A percentile compares a stretch with the other conserved stretches of the same genome.
Conservation (phyloP, 2,329 filamentous ascomycete species). For the Lecanoromycetidae sp. region DNA sequence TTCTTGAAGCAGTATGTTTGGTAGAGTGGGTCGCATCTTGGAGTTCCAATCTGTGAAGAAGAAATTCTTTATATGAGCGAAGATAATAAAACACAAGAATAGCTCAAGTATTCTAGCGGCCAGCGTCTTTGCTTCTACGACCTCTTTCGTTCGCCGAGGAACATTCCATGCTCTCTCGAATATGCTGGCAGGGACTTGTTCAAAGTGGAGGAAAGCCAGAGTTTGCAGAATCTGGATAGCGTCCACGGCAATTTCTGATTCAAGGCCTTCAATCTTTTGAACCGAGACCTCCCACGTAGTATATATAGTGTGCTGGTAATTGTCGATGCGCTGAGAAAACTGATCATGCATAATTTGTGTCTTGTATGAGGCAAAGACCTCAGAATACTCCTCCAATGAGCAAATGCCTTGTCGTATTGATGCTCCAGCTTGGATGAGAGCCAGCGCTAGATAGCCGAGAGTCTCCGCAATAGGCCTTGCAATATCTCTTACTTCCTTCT, state of each 20-base stretch:
- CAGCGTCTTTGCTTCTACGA: background rate
- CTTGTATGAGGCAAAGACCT: constrained; percentile 15
- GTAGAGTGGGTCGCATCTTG: background rate
- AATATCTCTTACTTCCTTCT: constrained; percentile 9
- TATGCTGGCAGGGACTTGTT: constrained; percentile 18
- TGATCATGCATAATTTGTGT: constrained; percentile 16
- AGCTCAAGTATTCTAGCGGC: background rate
- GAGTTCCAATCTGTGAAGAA: background rate
- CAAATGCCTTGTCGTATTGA: constrained; percentile 18
- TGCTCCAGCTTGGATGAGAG: constrained; percentile 23
- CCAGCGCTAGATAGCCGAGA: constrained; percentile 24
- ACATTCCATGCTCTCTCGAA: constrained; percentile 17
- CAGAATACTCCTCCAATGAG: constrained; percentile 11
- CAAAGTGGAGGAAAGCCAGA: constrained; percentile 23
- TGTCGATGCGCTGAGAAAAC: constrained; percentile 7
- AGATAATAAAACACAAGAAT: background rate
- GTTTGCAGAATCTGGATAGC: constrained; percentile 24
- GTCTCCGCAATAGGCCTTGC: constrained; percentile 19
- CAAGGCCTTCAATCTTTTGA: constrained; percentile 16
- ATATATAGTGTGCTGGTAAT: constrained; percentile 15
- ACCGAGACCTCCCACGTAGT: constrained; percentile 25
- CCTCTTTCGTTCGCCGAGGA: background rate
- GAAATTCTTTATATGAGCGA: background rate
- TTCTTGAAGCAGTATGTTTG: background rate
- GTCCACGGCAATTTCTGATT: constrained; percentile 16